Percentiles rank a stretch among this genome's conserved stretches.
Evolutionary conservation across 495 filamentous ascomycete species (phyloP).

Genomic region (Penicillium paxilli): DNA sequence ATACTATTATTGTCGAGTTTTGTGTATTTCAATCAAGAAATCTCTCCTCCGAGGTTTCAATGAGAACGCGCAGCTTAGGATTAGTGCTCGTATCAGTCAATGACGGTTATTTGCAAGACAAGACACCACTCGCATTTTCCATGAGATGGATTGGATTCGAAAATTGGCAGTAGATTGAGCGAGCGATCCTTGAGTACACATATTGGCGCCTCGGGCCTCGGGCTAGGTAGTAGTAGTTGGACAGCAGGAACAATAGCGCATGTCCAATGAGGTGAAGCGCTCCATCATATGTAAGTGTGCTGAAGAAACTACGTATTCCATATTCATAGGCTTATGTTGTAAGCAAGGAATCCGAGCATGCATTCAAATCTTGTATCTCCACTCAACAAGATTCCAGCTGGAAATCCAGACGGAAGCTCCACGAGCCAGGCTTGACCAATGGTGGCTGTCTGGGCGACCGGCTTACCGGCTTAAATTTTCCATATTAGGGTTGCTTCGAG

Average conservation of each 20-base stretch:
- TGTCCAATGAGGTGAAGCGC: not conserved
- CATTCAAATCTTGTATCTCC: not conserved
- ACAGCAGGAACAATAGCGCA: no score
- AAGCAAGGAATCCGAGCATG: conserved; percentile 15
- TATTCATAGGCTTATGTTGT: not conserved
- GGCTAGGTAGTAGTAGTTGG: not conserved
- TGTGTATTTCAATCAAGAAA: no score
- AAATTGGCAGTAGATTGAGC: conserved; percentile 3
- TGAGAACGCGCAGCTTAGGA: no score
- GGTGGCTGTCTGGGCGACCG: not conserved
- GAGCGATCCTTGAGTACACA: conserved; percentile 14
- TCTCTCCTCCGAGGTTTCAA: no score
- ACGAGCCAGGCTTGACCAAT: not conserved
- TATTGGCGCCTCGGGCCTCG: not conserved
- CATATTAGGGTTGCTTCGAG: conserved; percentile 13
- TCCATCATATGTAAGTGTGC: conserved; percentile 5
- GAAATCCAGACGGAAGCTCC: not conserved
- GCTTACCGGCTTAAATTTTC: conserved; percentile 9
- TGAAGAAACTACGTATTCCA: not conserved
- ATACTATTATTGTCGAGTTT: no score
- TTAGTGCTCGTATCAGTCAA: not conserved
- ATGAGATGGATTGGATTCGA: no score
- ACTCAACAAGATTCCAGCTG: no score
- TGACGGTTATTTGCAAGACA: not conserved
- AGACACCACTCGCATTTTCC: not conserved